Percentiles rank a stretch among this genome's conserved stretches.
These are phyloP conservation scores for Calocybe gangraenosa DNA, from an alignment of 768 basidiomycete species.

Conservation along the genomic window DNA sequence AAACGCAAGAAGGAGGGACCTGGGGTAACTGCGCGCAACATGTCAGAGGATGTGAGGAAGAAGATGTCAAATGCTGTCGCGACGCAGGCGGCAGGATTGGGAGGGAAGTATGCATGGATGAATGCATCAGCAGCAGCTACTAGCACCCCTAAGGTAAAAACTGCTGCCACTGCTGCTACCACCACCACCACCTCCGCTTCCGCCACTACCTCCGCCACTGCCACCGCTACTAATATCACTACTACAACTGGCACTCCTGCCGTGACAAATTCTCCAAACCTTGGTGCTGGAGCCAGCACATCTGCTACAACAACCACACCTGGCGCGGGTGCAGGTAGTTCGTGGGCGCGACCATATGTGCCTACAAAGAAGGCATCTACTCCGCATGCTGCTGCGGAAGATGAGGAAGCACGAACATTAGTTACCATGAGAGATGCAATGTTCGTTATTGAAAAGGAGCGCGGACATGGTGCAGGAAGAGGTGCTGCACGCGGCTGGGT, in stretches of 20 bases:
- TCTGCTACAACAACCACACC: constrained; percentile 24
- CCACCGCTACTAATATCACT: constrained; percentile 33
- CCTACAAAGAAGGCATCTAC: constrained; percentile 43
- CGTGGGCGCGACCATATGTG: constrained; percentile 65
- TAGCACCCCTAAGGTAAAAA: constrained; percentile 27
- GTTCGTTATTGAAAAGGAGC: constrained; percentile 82
- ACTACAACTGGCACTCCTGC: constrained; percentile 22
- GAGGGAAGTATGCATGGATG: constrained; percentile 89
- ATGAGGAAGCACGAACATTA: constrained; percentile 54
- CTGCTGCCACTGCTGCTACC: constrained; percentile 21
- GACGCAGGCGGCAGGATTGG: constrained; percentile 81
- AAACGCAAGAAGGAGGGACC: constrained; percentile 84
- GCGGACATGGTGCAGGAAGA: constrained; percentile 77
- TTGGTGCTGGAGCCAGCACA: neutral
- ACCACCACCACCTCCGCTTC: constrained; percentile 12
- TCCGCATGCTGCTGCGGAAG: constrained; percentile 27
- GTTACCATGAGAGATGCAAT: constrained; percentile 78
- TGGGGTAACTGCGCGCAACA: constrained; percentile 80
- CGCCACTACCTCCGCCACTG: constrained; percentile 6
- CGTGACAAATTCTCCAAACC: constrained; percentile 12
- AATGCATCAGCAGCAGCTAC: constrained; percentile 51
- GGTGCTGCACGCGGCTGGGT: constrained; percentile 73
- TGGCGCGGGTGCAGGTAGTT: constrained; percentile 26
- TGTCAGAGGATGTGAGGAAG: constrained; percentile 89
- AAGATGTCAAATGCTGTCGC: constrained; percentile 90